Percentiles rank a stretch among this genome's conserved stretches.
Evolutionary conservation across 2,329 filamentous ascomycete genomes (phyloP).

Genomic region (Aspergillus latus): DNA sequence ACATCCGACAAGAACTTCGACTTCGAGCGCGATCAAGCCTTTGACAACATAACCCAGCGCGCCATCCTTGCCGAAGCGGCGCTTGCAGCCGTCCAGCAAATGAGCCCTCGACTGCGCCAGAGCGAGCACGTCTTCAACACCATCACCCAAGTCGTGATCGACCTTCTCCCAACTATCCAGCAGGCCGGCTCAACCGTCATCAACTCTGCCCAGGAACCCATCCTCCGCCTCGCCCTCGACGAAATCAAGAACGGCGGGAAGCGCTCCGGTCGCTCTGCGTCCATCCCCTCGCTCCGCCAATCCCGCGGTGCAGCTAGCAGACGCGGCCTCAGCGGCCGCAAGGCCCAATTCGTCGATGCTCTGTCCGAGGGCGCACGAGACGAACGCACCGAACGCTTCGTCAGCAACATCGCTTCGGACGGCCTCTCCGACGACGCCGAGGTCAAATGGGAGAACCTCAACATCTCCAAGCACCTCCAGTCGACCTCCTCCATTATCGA

Average conservation of each 20-base stretch:
- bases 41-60: neutral
- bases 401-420: neutral
- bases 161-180: neutral
- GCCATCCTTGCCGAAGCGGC: neutral
- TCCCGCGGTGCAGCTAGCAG: neutral
- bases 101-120: neutral
- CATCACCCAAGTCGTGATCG: neutral
- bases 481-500: neutral
- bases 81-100: neutral
- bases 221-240: neutral
- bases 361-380: neutral
- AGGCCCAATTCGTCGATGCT: neutral
- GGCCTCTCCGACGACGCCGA: neutral
- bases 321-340: neutral
- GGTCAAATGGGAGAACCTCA: neutral
- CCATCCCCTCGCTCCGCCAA: neutral
- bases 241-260: neutral
- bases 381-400: neutral
- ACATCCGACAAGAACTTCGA: neutral
- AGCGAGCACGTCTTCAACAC: neutral
- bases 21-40: neutral
- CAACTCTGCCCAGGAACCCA: neutral
- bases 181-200: neutral
- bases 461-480: neutral
- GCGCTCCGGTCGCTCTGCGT: neutral